Evolutionary conservation across 108 stramenopile genomes (phyloP).

Genomic region (Pseudonitzschia multistriata): DNA sequence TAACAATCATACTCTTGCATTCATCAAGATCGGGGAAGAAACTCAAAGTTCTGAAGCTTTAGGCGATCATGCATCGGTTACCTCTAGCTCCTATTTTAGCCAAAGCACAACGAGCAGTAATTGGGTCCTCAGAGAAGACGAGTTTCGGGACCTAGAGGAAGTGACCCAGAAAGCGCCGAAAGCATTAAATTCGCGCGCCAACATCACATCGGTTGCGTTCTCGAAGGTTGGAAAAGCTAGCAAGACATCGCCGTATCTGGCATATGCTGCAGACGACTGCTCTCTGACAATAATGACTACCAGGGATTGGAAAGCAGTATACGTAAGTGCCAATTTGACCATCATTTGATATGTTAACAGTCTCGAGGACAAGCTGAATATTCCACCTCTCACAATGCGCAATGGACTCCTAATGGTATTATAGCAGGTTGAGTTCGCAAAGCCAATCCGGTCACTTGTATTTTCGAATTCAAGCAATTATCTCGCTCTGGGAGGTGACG

Average conservation of each 20-base stretch:
- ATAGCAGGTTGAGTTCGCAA: conserved; percentile 39
- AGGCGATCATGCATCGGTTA: conserved; percentile 25
- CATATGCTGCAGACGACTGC: conserved; percentile 37
- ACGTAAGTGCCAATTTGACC: conserved; percentile 19
- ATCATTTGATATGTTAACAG: no score
- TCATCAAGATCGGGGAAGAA: conserved; percentile 42
- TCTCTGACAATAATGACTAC: conserved; percentile 36
- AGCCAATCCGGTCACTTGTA: conserved; percentile 34
- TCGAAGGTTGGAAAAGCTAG: conserved; percentile 25
- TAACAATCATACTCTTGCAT: conserved; percentile 24
- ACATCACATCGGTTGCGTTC: conserved; percentile 35
- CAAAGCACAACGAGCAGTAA: conserved; percentile 9
- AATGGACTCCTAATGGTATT: background rate
- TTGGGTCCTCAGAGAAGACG: conserved; percentile 38
- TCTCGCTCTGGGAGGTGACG: conserved; percentile 41
- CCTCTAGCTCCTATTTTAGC: conserved; percentile 30
- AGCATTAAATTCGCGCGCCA: conserved; percentile 17
- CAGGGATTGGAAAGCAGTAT: conserved; percentile 34
- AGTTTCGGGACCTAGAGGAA: conserved; percentile 32
- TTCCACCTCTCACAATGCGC: background rate
- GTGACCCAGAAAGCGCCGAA: background rate
- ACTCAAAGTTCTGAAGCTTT: background rate
- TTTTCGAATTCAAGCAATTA: conserved; percentile 45
- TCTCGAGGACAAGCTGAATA: background rate
- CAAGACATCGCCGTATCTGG: conserved; percentile 31